Base-by-base conservation (phyloP, 169 alveolate species). In the Plasmodium vivax region DNA sequence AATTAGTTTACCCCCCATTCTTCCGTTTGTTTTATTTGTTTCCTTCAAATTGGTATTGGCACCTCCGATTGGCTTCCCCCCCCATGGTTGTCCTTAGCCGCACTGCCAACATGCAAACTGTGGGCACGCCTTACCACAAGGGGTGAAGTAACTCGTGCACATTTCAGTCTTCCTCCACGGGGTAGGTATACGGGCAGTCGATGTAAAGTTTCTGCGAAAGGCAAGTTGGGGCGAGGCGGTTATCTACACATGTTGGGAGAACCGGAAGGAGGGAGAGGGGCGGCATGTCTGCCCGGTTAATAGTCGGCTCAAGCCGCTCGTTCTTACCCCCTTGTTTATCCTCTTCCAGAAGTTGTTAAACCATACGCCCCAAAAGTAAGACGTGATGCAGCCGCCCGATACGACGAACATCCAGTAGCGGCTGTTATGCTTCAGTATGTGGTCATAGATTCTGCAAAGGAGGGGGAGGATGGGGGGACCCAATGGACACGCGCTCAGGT, bases 331-430 rank as follows among this genome's bases (percentile, higher is more conserved):
- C 54, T 90, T 90, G 36, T 90, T 90, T 80, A 90, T 82, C 38
- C 38, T 68, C 83, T 90, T 90, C 94, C 94, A 90, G 34, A 51
- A 34, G 16, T 90, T 90, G 43, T 90, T 90, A 41, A 90, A 90
- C 94, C 94, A 90, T 2, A 90, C 54, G 1, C 94, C 84, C 94
- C 94, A 90, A 90, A 90, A 90, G 71, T 90, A 90, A 41, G 94
- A 90, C 19, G 94, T 90, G 16, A 90, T 74, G 73, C 92, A 81
- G n/a, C 94, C 94, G 3, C 92, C 84, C 27, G 91, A 71, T 8
- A 90, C 88, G 41, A 82, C 94, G 73, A 90, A 90, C 27, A 90
- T 71, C 94, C 94, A 90, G 16, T 90, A 90, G 8, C 94, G 85
- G 54, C 77, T 62, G 74, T 90, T 90, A 38, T 90, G 43, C 80